Base-by-base conservation (phyloP, 1,284 basidiomycete genomes). In the Hemileia vastatrix region DNA sequence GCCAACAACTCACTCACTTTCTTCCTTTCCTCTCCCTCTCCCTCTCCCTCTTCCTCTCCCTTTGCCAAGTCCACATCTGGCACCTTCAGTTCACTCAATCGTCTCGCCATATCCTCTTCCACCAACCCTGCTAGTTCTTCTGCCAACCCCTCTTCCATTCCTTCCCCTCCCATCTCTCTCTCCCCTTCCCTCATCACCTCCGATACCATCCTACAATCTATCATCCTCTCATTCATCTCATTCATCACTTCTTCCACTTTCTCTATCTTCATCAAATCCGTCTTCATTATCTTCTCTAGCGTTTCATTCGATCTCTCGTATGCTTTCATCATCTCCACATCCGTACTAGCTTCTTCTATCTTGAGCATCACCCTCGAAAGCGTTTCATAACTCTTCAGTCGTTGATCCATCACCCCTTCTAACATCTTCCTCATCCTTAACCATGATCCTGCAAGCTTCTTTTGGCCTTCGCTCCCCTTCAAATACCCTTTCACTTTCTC, bases 261-360 rank as follows among this genome's bases (percentile, higher is more conserved):
- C 3, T 56, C 53, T 3, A 54, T 0, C 3, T 55, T 48, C 9
- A 62, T 19, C 2, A 62, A 31, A 13, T 55, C 19, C 5, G 21
- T 40, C n/a, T 55, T 43, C n/a, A n/a, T n/a, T n/a, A n/a, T n/a
- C n/a, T n/a, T n/a, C n/a, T n/a, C n/a, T 9, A 62, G 18, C 24
- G 60, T 62, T 33, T 40, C 44, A 8, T 52, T 43, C 18, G 53
- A 55, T 4, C 6, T 62, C 40, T 62, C 60, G 31, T 62, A 62
- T 4, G 60, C 60, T 18, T 32, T 43, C 52, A 62, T 62, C 23
- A 62, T 62, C 45, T 62, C 60, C 1, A 51, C 45, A 51, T 62
- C 60, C 27, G 60, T 54, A 36, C 60, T 62, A 8, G 60, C 52
- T 62, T 62, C 53, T 19, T 62, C 60, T 6, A 62, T 62, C 32